Conservation (phyloP, 2,329 filamentous ascomycete genomes). For the Gaeumannomyces sp. region DNA sequence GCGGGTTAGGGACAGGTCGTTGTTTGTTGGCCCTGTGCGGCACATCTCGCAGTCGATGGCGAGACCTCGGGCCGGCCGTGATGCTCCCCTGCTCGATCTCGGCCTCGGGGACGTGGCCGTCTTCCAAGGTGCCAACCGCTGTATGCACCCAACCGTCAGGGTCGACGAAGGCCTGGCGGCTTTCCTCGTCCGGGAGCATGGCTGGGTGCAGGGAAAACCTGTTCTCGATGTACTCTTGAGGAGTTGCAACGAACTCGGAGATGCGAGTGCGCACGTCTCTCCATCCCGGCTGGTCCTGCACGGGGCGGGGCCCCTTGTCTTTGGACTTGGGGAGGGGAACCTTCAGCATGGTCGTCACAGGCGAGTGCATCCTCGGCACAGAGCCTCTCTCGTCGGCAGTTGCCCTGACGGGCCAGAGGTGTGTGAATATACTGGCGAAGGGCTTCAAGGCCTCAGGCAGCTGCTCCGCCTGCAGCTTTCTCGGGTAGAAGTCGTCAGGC, state of each 20-base stretch:
- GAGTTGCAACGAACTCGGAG: constrained; percentile 67
- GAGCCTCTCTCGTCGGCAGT: constrained; percentile 69
- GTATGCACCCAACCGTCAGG: constrained; percentile 81
- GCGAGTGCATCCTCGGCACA: constrained; percentile 76
- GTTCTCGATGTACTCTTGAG: constrained; percentile 72
- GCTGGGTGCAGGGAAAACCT: constrained; percentile 82
- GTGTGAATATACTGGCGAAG: constrained; percentile 75
- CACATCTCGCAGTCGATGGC: constrained; percentile 98
- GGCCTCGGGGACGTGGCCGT: constrained; percentile 60
- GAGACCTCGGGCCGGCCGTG: constrained; percentile 70
- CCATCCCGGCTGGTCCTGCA: constrained; percentile 59
- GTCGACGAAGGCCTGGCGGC: constrained; percentile 42
- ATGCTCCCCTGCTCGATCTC: constrained; percentile 76
- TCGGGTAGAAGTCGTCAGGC: constrained; percentile 56
- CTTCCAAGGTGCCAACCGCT: constrained; percentile 56
- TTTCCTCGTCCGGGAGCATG: constrained; percentile 55
- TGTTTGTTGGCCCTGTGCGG: constrained; percentile 64
- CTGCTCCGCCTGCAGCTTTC: constrained; percentile 41
- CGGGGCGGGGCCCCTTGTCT: constrained; percentile 56
- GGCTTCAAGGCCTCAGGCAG: constrained; percentile 53
- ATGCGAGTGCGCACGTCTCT: constrained; percentile 74
- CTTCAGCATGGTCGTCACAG: constrained; percentile 76
- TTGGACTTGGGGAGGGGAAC: constrained; percentile 63
- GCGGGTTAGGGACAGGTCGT: constrained; percentile 74
- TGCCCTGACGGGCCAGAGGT: constrained; percentile 83